These are phyloP conservation scores for Saitozyma podzolica DNA, from an alignment of 768 basidiomycete genomes.

Conservation along the genomic window DNA sequence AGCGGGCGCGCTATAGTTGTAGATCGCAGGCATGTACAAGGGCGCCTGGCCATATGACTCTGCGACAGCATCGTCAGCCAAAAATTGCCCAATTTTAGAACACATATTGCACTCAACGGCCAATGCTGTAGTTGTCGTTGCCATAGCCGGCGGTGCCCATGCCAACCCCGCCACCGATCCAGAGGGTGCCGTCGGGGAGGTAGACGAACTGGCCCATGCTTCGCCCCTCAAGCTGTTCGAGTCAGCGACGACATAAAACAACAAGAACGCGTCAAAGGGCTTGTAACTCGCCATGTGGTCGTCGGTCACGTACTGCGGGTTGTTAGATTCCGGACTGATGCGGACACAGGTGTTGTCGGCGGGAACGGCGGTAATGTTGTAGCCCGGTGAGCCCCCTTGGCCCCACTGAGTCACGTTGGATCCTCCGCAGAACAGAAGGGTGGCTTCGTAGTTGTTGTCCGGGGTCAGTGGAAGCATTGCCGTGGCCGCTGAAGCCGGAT, in stretches of 20 bases:
- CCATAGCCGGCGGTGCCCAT: slow-evolving; percentile 91
- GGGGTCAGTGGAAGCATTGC: slow-evolving; percentile 93
- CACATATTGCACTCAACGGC: slow-evolving; percentile 10
- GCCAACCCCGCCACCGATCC: slow-evolving; percentile 67
- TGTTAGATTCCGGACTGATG: slow-evolving; percentile 64
- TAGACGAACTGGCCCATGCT: slow-evolving; percentile 92
- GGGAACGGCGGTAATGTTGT: slow-evolving; percentile 58
- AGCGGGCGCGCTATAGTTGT: slow-evolving; percentile 69
- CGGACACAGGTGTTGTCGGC: slow-evolving; percentile 77
- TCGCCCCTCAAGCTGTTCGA: slow-evolving; percentile 38
- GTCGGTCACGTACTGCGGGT: slow-evolving; percentile 45
- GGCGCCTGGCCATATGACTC: slow-evolving; percentile 72
- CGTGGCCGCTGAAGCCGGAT: slow-evolving; percentile 72
- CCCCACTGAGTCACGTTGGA: slow-evolving; percentile 67
- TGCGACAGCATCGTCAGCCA: slow-evolving; percentile 17
- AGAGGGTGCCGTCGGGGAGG: slow-evolving; percentile 57
- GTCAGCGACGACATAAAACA: background rate
- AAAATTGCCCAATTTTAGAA: too few species aligned
- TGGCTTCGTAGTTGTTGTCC: slow-evolving; percentile 80
- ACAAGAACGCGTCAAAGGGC: background rate
- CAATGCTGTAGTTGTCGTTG: slow-evolving; percentile 58
- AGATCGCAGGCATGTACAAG: slow-evolving; percentile 74
- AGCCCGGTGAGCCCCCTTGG: slow-evolving; percentile 69
- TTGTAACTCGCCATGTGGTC: slow-evolving; percentile 55
- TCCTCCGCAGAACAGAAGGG: slow-evolving; percentile 89